A percentile compares a stretch with the other conserved stretches of the same genome.
Conservation (phyloP, 805 yeast species). For the Citeromyces matritensis region DNA sequence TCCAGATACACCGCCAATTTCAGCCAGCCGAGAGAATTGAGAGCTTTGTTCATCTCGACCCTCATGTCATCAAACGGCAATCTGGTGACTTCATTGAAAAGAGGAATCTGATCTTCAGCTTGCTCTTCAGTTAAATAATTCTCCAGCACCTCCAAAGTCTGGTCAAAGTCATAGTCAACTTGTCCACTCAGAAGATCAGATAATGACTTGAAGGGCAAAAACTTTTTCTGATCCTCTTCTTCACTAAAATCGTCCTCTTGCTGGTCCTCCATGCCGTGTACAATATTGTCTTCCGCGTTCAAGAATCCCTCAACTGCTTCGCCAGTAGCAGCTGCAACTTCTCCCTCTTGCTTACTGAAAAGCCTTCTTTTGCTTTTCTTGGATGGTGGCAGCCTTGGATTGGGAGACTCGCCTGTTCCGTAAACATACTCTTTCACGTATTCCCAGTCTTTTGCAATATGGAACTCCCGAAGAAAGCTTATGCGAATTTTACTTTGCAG, state of each 20-base stretch:
- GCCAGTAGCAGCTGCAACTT: neutral
- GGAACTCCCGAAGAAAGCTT: neutral
- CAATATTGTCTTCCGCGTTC: conserved; percentile 1
- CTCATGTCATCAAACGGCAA: conserved; percentile 11
- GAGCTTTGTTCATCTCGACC: conserved; percentile 25
- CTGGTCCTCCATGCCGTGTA: neutral
- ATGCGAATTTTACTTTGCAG: conserved; percentile 1
- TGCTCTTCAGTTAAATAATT: neutral
- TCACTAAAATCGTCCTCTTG: neutral
- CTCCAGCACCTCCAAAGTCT: neutral
- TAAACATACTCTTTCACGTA: too few relatives aligned
- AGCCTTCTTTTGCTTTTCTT: neutral
- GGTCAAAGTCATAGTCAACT: neutral
- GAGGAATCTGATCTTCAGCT: neutral
- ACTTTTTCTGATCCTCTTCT: neutral
- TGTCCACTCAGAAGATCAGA: too few relatives aligned
- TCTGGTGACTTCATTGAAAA: conserved; percentile 6
- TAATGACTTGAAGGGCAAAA: neutral
- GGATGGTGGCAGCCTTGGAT: neutral
- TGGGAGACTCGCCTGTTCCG: neutral
- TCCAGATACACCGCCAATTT: conserved; percentile 64
- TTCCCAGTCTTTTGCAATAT: neutral
- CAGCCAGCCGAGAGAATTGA: conserved; percentile 59
- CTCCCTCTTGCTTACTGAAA: neutral
- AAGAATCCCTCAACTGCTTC: conserved; percentile 1